Evolutionary conservation across 2,329 filamentous ascomycete species (phyloP).

Genomic region (Pseudogymnoascus pannorum): DNA sequence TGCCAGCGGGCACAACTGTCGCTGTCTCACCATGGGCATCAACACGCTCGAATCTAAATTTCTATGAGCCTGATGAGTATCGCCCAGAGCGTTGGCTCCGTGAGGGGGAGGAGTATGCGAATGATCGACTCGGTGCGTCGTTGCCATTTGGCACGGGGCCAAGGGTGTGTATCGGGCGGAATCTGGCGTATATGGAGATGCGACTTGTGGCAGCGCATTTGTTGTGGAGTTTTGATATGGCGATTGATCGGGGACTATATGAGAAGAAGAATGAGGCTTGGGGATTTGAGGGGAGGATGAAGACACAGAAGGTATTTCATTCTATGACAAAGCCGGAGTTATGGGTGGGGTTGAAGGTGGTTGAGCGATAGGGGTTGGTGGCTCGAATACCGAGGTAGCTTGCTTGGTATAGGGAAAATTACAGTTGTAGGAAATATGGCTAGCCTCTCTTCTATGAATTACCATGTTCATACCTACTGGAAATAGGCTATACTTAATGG

Average conservation of each 20-base stretch:
- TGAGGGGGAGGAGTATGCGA: background rate
- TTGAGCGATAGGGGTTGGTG: background rate
- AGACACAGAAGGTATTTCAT: background rate
- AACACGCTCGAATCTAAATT: conserved; percentile 5
- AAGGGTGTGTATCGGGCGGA: conserved; percentile 14
- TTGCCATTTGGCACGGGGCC: conserved; percentile 13
- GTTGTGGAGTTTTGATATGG: conserved; percentile 14
- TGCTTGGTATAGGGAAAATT: too few species aligned
- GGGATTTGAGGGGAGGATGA: background rate
- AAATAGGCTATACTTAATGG: too few species aligned
- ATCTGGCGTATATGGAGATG: conserved; percentile 16
- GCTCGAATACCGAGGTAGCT: background rate
- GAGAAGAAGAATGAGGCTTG: background rate
- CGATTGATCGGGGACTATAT: conserved; percentile 3
- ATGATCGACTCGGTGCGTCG: background rate
- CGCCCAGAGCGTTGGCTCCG: conserved; percentile 12
- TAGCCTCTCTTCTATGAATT: too few species aligned
- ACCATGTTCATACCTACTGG: too few species aligned
- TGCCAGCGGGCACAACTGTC: conserved; percentile 27
- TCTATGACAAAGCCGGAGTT: conserved; percentile 1
- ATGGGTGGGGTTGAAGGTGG: background rate
- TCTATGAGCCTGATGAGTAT: conserved; percentile 10
- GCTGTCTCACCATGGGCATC: conserved; percentile 32
- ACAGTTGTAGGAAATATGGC: too few species aligned
- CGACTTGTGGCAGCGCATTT: conserved; percentile 11